Base-by-base conservation (phyloP, 345 rosid genomes). In the Citrus trifoliata region DNA sequence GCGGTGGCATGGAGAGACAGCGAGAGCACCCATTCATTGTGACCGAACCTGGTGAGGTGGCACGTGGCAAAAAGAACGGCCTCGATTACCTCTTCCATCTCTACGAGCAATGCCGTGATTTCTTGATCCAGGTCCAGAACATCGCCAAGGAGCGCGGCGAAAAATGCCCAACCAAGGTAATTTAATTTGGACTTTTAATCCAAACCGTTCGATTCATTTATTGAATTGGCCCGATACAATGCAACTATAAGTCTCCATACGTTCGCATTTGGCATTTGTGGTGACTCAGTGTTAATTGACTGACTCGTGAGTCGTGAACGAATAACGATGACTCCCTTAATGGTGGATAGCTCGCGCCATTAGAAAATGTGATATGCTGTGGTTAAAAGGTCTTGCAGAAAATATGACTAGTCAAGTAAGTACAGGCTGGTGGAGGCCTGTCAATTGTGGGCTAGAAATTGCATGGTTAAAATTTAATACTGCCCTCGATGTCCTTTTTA, bases 1-100 rank as follows among this genome's bases (percentile, higher is more conserved):
- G 76, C 13, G 81, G 78, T 28, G 88, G 86, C 7, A 70, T 71
- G 16, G 95, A 93, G 90, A 88, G 98, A 80, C 99, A 96, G 78
- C 84, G 99, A 7, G 99, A 96, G 85, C 99, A 96, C 80, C 99
- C 99, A 13, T 96, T 96, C 84, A 96, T 96, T n/a, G 99, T 96
- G 58, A 96, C 99, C 61, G 99, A 94, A 92, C 99, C 98, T 19
- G 98, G 99, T 76, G 99, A 96, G 73, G 98, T 96, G 70, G 99
- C 99, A 79, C 97, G 99, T 71, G 99, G 99, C 71, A 96, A 96
- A 81, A 96, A 96, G 94, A 96, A 96, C 83, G 99, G 99, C 71
- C 94, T 96, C 0, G 99, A 96, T 87, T 96, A 96, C 85, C 97
- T 96, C 80, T 96, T 96, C 91, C 97, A 94, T 51, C 91, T 96